phyloP scores from a whole-genome alignment of 169 alveolate genomes.

The Cytauxzoon felis region DNA sequence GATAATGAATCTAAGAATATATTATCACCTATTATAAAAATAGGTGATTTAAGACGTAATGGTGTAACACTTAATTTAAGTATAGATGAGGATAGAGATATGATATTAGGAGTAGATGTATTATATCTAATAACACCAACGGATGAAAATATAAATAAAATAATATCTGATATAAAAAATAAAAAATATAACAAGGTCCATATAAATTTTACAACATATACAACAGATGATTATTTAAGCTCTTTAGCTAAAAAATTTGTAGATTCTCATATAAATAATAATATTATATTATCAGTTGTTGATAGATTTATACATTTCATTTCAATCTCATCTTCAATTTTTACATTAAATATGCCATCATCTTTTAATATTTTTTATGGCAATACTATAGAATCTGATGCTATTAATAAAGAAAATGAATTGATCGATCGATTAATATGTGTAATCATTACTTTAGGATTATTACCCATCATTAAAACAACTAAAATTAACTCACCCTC shows the following conservation, averaged over 20 bases:
- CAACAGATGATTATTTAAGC: conserved; percentile 66
- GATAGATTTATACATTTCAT: conserved; percentile 82
- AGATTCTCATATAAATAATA: conserved; percentile 69
- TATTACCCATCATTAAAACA: conserved; percentile 75
- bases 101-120: conserved; percentile 84
- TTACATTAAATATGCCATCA: conserved; percentile 76
- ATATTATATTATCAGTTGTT: conserved; percentile 75
- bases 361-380: conserved; percentile 69
- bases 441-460: conserved; percentile 74
- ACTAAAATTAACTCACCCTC: conserved; percentile 73
- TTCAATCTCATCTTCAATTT: conserved; percentile 71
- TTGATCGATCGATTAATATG: conserved; percentile 76
- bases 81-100: conserved; percentile 62
- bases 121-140: conserved; percentile 70
- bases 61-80: conserved; percentile 81
- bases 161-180: conserved; percentile 75
- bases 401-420: conserved; percentile 51
- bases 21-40: conserved; percentile 76
- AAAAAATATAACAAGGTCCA: conserved; percentile 78
- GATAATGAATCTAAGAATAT: conserved; percentile 74
- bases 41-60: conserved; percentile 79
- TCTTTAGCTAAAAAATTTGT: conserved; percentile 76
- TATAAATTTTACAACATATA: conserved; percentile 77
- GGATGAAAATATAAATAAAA: conserved; percentile 61
- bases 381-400: conserved; percentile 47